Evolutionary conservation across 768 basidiomycete species (phyloP), one percentile per base, ranked within the genome.

Genomic region (Calocybe gangraenosa): DNA sequence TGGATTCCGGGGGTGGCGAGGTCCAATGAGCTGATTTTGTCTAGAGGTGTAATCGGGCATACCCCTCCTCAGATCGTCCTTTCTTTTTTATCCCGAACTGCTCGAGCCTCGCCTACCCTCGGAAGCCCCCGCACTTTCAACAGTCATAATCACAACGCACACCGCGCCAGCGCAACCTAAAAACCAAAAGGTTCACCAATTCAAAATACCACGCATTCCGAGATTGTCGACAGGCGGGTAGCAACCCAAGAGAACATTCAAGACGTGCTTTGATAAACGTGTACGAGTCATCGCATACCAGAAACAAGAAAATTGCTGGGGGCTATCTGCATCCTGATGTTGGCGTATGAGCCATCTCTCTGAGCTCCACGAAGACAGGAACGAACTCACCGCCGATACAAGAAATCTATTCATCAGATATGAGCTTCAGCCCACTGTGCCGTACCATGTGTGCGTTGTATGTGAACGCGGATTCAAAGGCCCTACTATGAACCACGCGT

Each of bases 1-100:
- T n/a, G n/a, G n/a, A n/a, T n/a, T n/a, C n/a, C n/a, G n/a, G n/a
- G n/a, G n/a, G n/a, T n/a, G n/a, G n/a, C n/a, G n/a, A n/a, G n/a
- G 81, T 81, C 73, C 82, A 88, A 1, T 87, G 57, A 0, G 86
- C n/a, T n/a, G n/a, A n/a, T n/a, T n/a, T n/a, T n/a, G n/a, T n/a
- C n/a, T n/a, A n/a, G n/a, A n/a, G n/a, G n/a, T n/a, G n/a, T n/a
- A n/a, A n/a, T n/a, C n/a, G n/a, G n/a, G n/a, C n/a, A n/a, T n/a
- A n/a, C n/a, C 79, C 57, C 78, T 79, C 6, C 74, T 76, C 62
- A 70, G 74, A 40, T 75, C 74, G 21, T 82, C 79, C 1, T 66
- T 66, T 13, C 54, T 60, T 35, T 56, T 52, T n/a, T 58, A 54
- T 38, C 70, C 66, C 62, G 60, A 66, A 47, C 65, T 28, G 33